Percentiles rank a stretch among this genome's conserved stretches.
These are phyloP conservation scores for Stagonosporopsis tanaceti DNA, from an alignment of 2,329 filamentous ascomycete genomes.

Conservation along the genomic window DNA sequence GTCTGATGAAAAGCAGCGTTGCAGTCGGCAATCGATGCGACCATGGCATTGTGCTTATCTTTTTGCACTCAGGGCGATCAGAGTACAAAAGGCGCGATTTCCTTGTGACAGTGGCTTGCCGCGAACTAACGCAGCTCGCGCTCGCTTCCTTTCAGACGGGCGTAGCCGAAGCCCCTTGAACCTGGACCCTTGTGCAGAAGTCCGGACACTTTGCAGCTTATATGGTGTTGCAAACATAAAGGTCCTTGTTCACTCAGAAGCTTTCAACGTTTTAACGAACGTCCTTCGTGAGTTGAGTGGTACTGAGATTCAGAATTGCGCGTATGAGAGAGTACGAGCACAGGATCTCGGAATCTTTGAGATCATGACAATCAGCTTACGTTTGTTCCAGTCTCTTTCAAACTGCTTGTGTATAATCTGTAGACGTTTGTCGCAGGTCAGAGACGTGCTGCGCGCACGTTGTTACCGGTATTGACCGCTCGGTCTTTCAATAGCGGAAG, in stretches of 20 bases:
- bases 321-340: background rate
- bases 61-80: background rate
- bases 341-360: too few relatives aligned
- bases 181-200: slow-evolving; percentile 8
- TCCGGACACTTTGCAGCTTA: background rate
- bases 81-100: slow-evolving; percentile 9
- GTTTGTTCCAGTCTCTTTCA: background rate
- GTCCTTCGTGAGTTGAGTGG: background rate
- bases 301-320: background rate
- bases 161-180: slow-evolving; percentile 14
- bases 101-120: slow-evolving; percentile 17
- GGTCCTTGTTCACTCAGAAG: background rate
- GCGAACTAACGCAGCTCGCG: slow-evolving; percentile 12
- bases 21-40: background rate
- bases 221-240: background rate
- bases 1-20: background rate
- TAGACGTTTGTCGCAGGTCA: background rate
- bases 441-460: background rate
- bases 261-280: background rate
- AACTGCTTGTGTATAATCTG: background rate
- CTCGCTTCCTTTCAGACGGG: slow-evolving; percentile 9
- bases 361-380: background rate
- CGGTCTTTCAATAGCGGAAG: background rate
- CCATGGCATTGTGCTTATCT: slow-evolving; percentile 12
- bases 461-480: background rate